Evolutionary conservation across 2,329 filamentous ascomycete species (phyloP).

Genomic region (Raffaelea arxii): DNA sequence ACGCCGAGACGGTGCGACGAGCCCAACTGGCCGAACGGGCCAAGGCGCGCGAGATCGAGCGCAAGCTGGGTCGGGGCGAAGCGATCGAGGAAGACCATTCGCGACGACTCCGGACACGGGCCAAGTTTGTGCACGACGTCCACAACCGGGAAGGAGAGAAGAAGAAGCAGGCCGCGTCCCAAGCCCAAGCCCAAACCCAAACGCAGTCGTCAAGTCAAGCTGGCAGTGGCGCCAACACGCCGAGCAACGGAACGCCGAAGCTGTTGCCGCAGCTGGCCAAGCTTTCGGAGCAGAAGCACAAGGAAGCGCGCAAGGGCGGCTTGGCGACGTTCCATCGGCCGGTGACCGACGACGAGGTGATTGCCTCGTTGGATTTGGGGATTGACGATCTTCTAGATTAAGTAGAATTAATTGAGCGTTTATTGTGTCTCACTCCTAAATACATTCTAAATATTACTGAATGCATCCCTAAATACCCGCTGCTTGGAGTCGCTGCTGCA

Average conservation of each 20-base stretch:
- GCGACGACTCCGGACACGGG: slow-evolving; percentile 54
- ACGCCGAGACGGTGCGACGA: slow-evolving; percentile 82
- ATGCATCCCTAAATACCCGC: no score
- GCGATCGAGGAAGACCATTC: slow-evolving; percentile 47
- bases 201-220: slow-evolving; percentile 30
- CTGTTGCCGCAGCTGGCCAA: slow-evolving; percentile 42
- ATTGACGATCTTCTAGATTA: no score
- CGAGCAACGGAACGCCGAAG: slow-evolving; percentile 41
- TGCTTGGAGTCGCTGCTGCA: slow-evolving; percentile 14
- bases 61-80: slow-evolving; percentile 54
- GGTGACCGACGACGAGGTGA: slow-evolving; percentile 85
- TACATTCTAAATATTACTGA: no score
- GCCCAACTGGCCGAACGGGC: slow-evolving; percentile 76
- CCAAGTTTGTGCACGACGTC: slow-evolving; percentile 58
- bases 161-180: no score
- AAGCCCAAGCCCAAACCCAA: no score
- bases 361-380: slow-evolving; percentile 78
- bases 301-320: slow-evolving; percentile 43
- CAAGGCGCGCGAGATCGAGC: slow-evolving; percentile 49
- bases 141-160: slow-evolving; percentile 38
- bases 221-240: slow-evolving; percentile 37
- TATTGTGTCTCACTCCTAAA: no score
- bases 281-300: slow-evolving; percentile 37
- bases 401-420: no score
- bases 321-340: slow-evolving; percentile 65